Conservation (phyloP, 202 grass and related monocot genomes). For the Thinopyrum obtusiflorum region DNA sequence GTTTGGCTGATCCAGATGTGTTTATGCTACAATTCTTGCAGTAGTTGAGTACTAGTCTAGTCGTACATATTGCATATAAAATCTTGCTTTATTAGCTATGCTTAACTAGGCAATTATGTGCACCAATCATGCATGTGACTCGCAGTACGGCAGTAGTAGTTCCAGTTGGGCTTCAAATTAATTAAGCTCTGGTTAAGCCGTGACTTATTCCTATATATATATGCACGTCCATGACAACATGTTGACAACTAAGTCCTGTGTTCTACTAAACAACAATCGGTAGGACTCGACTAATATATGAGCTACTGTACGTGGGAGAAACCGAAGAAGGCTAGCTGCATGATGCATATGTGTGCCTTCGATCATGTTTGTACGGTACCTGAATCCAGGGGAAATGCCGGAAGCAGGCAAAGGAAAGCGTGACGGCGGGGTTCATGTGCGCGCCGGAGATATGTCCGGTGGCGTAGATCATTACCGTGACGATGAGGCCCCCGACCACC, state of each 20-base stretch:
- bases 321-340: background rate
- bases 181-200: background rate
- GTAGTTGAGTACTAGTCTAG: background rate
- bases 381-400: conserved; percentile 83
- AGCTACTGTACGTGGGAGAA: background rate
- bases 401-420: conserved; percentile 67
- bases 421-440: conserved; percentile 85
- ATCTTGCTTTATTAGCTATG: background rate
- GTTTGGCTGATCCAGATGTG: background rate
- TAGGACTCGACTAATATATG: no score
- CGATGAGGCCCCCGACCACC: conserved; percentile 63
- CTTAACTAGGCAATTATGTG: background rate
- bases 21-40: background rate
- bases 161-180: background rate
- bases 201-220: background rate
- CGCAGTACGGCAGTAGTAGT: no score
- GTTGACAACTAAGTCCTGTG: no score
- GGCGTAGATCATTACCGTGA: conserved; percentile 91
- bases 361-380: conserved; percentile 19
- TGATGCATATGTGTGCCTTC: background rate
- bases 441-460: conserved; percentile 84
- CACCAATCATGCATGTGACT: background rate
- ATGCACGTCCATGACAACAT: no score
- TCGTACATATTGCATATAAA: background rate
- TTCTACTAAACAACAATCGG: background rate